These are phyloP conservation scores for Aspergillus coremiiformis DNA, from an alignment of 495 filamentous ascomycete genomes.

Conservation along the genomic window DNA sequence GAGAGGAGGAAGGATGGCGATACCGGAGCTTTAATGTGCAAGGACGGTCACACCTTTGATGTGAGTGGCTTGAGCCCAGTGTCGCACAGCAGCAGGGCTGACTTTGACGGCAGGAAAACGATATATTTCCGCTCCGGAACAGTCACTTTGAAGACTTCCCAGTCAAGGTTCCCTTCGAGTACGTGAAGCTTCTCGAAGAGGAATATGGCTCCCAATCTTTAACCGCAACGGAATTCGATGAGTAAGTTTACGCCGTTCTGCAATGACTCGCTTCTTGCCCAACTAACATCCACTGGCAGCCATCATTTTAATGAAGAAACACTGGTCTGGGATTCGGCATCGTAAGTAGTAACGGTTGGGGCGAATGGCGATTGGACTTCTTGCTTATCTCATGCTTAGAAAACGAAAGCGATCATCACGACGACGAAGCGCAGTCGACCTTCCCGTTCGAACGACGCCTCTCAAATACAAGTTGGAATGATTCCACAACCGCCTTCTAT, in stretches of 20 bases:
- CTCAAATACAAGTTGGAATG: slow-evolving; percentile 8
- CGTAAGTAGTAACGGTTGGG: slow-evolving; percentile 1
- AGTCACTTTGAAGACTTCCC: slow-evolving; percentile 70
- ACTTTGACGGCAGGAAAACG: slow-evolving; percentile 36
- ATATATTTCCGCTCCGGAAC: slow-evolving; percentile 73
- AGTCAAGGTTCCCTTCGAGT: slow-evolving; percentile 69
- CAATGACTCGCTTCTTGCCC: not conserved
- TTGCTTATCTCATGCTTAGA: slow-evolving; percentile 1
- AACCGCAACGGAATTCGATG: slow-evolving; percentile 54
- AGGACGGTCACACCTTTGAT: slow-evolving; percentile 49
- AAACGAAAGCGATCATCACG: slow-evolving; percentile 7
- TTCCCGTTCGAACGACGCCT: slow-evolving; percentile 14
- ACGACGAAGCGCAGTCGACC: not conserved
- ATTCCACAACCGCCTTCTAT: not conserved
- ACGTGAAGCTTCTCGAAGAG: slow-evolving; percentile 60
- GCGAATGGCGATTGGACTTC: not conserved
- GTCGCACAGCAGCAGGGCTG: slow-evolving; percentile 5
- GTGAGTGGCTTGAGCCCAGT: slow-evolving; percentile 19
- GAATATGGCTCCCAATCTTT: slow-evolving; percentile 69
- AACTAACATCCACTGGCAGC: slow-evolving; percentile 13
- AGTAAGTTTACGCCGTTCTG: slow-evolving; percentile 35
- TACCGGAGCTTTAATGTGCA: slow-evolving; percentile 45
- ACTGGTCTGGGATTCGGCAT: slow-evolving; percentile 26
- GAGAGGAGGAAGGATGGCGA: slow-evolving; percentile 25
- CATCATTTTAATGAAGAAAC: slow-evolving; percentile 31